Evolutionary conservation across 306 rosid genomes (phyloP).

Genomic region (Cucumis melo): DNA sequence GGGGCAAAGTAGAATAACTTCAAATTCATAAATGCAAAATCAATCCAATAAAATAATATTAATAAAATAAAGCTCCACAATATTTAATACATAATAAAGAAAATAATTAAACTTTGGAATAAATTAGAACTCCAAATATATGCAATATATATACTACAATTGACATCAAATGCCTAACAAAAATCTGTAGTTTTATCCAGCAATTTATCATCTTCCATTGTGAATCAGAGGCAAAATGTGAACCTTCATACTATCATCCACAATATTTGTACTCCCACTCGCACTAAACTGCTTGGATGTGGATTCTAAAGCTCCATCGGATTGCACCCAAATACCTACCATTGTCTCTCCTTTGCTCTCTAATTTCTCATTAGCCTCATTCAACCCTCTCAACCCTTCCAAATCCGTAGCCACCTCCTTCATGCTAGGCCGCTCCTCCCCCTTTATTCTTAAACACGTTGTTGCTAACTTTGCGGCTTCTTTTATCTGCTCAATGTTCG

Average conservation of each 20-base stretch:
- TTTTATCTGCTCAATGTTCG: slow-evolving; percentile 17
- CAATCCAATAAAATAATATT: not conserved
- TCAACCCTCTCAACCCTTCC: slow-evolving; percentile 18
- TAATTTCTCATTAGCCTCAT: not conserved
- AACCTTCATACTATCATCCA: not conserved
- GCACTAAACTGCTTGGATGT: not conserved
- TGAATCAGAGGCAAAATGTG: not conserved
- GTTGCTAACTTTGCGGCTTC: slow-evolving; percentile 21
- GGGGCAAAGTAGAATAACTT: no score
- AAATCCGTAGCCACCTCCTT: slow-evolving; percentile 39
- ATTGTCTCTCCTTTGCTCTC: not conserved
- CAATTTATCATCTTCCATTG: not conserved
- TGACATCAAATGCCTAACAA: not conserved
- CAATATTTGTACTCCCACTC: not conserved
- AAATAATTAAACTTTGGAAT: not conserved
- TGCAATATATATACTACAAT: not conserved
- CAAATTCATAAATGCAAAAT: not conserved
- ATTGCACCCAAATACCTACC: not conserved
- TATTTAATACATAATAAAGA: not conserved
- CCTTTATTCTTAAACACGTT: slow-evolving; percentile 19
- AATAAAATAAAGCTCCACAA: not conserved
- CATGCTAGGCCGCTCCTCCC: slow-evolving; percentile 46
- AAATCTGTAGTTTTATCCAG: not conserved
- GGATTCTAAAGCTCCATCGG: no score
- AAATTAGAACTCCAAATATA: not conserved